Evolutionary conservation across 2,329 filamentous ascomycete species (phyloP).

Genomic region (Akanthomyces lecanii): DNA sequence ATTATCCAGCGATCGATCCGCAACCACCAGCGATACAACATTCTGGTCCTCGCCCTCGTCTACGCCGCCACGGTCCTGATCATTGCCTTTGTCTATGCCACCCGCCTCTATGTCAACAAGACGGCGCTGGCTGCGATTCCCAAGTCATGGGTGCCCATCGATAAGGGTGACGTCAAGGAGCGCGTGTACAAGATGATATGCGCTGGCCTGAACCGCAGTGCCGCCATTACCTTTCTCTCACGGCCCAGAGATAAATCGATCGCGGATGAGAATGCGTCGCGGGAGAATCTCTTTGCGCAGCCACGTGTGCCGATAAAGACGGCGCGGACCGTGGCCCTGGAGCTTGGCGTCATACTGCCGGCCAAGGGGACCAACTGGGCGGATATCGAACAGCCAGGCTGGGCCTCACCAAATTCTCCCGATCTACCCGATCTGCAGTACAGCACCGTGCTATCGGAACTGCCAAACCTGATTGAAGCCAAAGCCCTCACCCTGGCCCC

Average conservation of each 20-base stretch:
- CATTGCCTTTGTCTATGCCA: slow-evolving; percentile 71
- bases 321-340: slow-evolving; percentile 32
- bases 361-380: slow-evolving; percentile 65
- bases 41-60: slow-evolving; percentile 73
- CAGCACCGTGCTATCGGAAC: slow-evolving; percentile 71
- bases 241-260: slow-evolving; percentile 48
- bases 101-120: slow-evolving; percentile 82
- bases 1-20: slow-evolving; percentile 71
- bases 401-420: slow-evolving; percentile 73
- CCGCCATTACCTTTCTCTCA: slow-evolving; percentile 74
- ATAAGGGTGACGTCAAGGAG: slow-evolving; percentile 75
- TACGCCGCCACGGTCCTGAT: slow-evolving; percentile 70
- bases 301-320: slow-evolving; percentile 27
- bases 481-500: slow-evolving; percentile 85
- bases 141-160: slow-evolving; percentile 79
- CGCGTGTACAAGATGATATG: slow-evolving; percentile 72
- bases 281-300: slow-evolving; percentile 23
- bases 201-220: slow-evolving; percentile 69
- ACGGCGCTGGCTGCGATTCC: slow-evolving; percentile 77
- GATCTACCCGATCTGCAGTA: slow-evolving; percentile 83
- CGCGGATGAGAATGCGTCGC: slow-evolving; percentile 2
- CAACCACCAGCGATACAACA: slow-evolving; percentile 67
- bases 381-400: slow-evolving; percentile 78
- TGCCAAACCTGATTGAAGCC: slow-evolving; percentile 87
- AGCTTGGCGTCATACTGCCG: slow-evolving; percentile 45